phyloP scores from a whole-genome alignment of 306 rosid genomes.

The Casuarina equisetifolia region DNA sequence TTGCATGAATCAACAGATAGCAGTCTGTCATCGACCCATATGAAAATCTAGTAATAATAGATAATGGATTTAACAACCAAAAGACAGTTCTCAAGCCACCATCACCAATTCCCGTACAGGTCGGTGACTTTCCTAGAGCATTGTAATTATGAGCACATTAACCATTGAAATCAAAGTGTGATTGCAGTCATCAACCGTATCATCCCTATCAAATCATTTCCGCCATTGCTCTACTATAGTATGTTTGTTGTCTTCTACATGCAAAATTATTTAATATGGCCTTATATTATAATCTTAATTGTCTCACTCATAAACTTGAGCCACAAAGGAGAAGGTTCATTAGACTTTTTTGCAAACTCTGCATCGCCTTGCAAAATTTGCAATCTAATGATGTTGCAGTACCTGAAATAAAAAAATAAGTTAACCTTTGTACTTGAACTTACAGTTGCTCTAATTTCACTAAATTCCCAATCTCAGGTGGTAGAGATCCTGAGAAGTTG shows the following conservation, averaged over 20 bases:
- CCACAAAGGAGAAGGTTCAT: not conserved
- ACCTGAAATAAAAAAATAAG: not conserved
- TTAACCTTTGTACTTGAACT: slow-evolving; percentile 18
- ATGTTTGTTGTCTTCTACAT: not conserved
- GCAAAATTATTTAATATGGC: not conserved
- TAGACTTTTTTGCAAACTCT: not conserved
- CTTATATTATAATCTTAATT: not conserved
- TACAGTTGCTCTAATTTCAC: slow-evolving; percentile 52
- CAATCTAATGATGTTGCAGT: not conserved
- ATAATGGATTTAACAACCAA: not conserved
- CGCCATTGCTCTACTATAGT: too few species aligned
- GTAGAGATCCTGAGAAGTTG: slow-evolving; percentile 75
- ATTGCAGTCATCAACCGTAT: not conserved
- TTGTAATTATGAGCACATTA: not conserved
- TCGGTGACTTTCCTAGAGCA: not conserved
- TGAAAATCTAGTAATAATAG: not conserved
- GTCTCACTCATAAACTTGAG: not conserved
- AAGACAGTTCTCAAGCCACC: not conserved
- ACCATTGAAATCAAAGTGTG: not conserved
- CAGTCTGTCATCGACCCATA: not conserved
- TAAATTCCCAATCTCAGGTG: slow-evolving; percentile 69
- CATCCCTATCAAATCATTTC: not conserved
- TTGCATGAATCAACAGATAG: not conserved
- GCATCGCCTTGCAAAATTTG: not conserved
- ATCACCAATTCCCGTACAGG: not conserved